phyloP scores from a whole-genome alignment of 805 yeast species.

The Candida loeiensis region DNA sequence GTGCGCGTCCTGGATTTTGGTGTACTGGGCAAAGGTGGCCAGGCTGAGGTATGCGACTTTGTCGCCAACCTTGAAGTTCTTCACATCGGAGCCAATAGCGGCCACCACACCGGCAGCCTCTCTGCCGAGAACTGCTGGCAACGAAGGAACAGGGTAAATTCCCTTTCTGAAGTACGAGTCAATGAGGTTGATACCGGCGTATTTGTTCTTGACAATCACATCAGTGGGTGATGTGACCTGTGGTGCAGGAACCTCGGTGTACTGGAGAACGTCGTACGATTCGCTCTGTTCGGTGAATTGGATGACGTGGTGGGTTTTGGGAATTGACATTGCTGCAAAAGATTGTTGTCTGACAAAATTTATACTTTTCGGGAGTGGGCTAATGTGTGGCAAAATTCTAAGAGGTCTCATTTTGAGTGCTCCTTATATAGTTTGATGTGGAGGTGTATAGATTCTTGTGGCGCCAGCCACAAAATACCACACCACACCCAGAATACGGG shows the following conservation, averaged over 20 bases:
- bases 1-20: slow-evolving; percentile 41
- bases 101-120: slow-evolving; percentile 72
- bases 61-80: slow-evolving; percentile 61
- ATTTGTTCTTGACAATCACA: slow-evolving; percentile 67
- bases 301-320: slow-evolving; percentile 55
- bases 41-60: slow-evolving; percentile 55
- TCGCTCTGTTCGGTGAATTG: slow-evolving; percentile 54
- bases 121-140: slow-evolving; percentile 68
- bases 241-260: slow-evolving; percentile 60
- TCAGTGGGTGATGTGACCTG: slow-evolving; percentile 47
- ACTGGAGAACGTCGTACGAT: slow-evolving; percentile 53
- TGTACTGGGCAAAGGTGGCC: slow-evolving; percentile 69
- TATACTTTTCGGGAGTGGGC: too few species aligned
- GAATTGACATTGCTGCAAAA: slow-evolving; percentile 28
- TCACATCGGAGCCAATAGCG: slow-evolving; percentile 58
- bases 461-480: too few species aligned
- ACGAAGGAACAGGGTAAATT: slow-evolving; percentile 51
- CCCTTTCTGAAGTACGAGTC: slow-evolving; percentile 84
- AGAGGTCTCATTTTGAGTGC: too few species aligned
- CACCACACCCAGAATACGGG: too few species aligned
- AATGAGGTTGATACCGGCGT: slow-evolving; percentile 78
- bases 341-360: too few species aligned
- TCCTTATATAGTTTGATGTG: too few species aligned
- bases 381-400: too few species aligned
- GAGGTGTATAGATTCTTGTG: too few species aligned